These are phyloP conservation scores for Primulina tabacum DNA, from an alignment of 257 asterid genomes.

Conservation along the genomic window DNA sequence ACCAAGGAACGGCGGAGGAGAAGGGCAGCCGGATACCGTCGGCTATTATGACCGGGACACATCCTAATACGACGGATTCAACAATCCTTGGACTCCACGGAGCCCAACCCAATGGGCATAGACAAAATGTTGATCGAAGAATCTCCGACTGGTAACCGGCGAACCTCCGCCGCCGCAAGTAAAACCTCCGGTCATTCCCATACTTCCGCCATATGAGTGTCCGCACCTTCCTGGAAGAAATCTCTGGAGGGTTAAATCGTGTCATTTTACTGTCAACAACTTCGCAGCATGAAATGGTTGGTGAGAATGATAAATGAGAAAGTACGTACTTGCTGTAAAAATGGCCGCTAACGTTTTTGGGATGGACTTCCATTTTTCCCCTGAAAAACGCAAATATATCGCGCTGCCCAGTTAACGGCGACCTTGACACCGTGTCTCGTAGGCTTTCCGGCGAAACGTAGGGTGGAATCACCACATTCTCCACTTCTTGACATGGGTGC, in stretches of 20 bases:
- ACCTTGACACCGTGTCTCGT: constrained; percentile 41
- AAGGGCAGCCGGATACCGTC: constrained; percentile 74
- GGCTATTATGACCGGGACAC: constrained; percentile 84
- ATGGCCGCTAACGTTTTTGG: constrained; percentile 86
- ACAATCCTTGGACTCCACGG: constrained; percentile 96
- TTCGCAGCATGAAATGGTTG: too few species aligned
- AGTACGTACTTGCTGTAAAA: constrained; percentile 63
- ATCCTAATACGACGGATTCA: constrained; percentile 78
- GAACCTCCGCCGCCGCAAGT: constrained; percentile 56
- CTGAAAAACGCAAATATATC: constrained; percentile 73
- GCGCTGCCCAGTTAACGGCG: constrained; percentile 45
- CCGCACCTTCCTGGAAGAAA: constrained; percentile 50
- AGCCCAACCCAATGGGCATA: constrained; percentile 93
- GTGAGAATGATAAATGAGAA: too few species aligned
- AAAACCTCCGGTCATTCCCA: constrained; percentile 58
- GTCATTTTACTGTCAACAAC: neutral
- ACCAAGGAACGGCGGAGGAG: constrained; percentile 70
- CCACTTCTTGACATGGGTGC: constrained; percentile 88
- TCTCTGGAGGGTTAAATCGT: neutral
- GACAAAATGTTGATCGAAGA: constrained; percentile 61
- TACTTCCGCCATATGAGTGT: constrained; percentile 60
- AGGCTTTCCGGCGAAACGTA: constrained; percentile 65
- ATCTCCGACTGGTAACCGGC: constrained; percentile 85
- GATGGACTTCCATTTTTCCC: constrained; percentile 92
- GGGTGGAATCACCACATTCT: constrained; percentile 77